Percentiles rank a stretch among this genome's conserved stretches.
These are phyloP conservation scores for Hypoxylon sp. DNA, from an alignment of 2,329 filamentous ascomycete genomes.

Conservation along the genomic window DNA sequence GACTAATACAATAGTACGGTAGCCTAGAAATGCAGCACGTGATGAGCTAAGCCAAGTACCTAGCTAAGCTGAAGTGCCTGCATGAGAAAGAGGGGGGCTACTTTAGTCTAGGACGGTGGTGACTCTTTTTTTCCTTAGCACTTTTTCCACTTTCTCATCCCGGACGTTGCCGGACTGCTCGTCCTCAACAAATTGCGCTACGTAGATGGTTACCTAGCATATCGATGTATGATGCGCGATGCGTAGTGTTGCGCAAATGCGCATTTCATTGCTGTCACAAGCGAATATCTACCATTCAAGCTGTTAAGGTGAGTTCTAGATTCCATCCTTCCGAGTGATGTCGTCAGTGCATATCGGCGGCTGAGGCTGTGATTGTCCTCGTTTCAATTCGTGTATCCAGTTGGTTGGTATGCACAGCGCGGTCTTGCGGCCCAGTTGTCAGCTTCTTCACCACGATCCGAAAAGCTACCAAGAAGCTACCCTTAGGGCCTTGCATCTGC, in stretches of 20 bases:
- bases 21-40: constrained; percentile 14
- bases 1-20: not conserved
- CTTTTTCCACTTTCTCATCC: constrained; percentile 15
- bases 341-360: constrained; percentile 3
- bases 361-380: constrained; percentile 24
- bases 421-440: not conserved
- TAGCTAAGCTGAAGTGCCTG: constrained; percentile 12
- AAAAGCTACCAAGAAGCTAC: constrained; percentile 33
- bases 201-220: constrained; percentile 10
- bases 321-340: constrained; percentile 9
- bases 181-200: not conserved
- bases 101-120: not conserved
- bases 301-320: constrained; percentile 35
- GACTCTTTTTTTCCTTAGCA: constrained; percentile 28
- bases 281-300: constrained; percentile 18
- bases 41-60: constrained; percentile 15
- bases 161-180: constrained; percentile 2
- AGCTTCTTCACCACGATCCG: constrained; percentile 30
- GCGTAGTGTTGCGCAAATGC: not conserved
- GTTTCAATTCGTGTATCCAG: constrained; percentile 5
- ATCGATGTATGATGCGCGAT: not conserved
- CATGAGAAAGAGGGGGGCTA: constrained; percentile 13
- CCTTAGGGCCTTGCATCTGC: constrained; percentile 40
- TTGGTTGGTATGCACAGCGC: not conserved
- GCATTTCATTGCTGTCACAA: constrained; percentile 15